phyloP scores from a whole-genome alignment of 2,329 filamentous ascomycete genomes.

The Venturia aucupariae region DNA sequence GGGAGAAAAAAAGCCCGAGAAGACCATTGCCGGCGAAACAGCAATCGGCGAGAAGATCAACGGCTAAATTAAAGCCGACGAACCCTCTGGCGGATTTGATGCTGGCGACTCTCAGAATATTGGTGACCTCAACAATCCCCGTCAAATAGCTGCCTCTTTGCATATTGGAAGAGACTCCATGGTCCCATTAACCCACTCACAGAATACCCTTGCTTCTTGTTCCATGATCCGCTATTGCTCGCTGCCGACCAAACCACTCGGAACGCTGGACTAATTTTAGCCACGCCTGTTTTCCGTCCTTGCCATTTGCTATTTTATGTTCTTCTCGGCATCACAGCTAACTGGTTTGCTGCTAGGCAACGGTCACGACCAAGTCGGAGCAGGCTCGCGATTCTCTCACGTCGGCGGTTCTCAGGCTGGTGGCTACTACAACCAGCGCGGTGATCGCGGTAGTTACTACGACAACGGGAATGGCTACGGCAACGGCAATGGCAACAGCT shows the following conservation, averaged over 20 bases:
- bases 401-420: conserved; percentile 9
- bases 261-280: neutral
- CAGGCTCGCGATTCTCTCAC: conserved; percentile 5
- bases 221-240: neutral
- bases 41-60: too few relatives aligned
- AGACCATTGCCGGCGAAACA: too few relatives aligned
- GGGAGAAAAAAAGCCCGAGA: too few relatives aligned
- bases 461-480: conserved; percentile 21
- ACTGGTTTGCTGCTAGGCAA: conserved; percentile 1
- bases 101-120: neutral
- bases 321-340: neutral
- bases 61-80: too few relatives aligned
- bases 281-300: neutral
- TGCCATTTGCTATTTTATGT: neutral
- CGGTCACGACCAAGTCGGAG: conserved; percentile 17
- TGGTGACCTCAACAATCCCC: too few relatives aligned
- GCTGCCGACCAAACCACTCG: neutral
- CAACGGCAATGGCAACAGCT: conserved; percentile 22
- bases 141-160: neutral
- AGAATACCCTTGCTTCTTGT: neutral
- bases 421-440: conserved; percentile 15
- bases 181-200: neutral
- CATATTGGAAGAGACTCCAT: neutral
- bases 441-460: conserved; percentile 35
- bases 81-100: too few relatives aligned